Conservation (phyloP, 768 basidiomycete species). For the Imleria badia region DNA sequence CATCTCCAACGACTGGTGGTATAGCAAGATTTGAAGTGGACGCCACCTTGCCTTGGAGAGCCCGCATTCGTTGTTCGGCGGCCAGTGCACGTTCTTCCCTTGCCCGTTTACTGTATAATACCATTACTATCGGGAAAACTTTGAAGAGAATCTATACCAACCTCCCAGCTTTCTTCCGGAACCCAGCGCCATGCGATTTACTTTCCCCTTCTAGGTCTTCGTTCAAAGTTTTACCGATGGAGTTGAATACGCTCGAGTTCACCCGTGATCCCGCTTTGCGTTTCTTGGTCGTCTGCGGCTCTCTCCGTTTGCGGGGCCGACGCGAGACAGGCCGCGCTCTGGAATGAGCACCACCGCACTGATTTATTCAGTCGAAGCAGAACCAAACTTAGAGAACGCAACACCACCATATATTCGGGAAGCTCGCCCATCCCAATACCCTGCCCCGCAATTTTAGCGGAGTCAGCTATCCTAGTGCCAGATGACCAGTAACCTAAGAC, state of each 20-base stretch:
- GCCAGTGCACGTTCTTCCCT: constrained; percentile 77
- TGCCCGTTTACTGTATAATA: constrained; percentile 61
- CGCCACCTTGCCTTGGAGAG: constrained; percentile 37
- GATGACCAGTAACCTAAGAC: constrained; percentile 79
- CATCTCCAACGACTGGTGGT: constrained; percentile 27
- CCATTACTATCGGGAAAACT: neutral
- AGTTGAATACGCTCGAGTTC: constrained; percentile 56
- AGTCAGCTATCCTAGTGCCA: constrained; percentile 69
- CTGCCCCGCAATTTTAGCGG: constrained; percentile 49
- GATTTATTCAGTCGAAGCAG: neutral
- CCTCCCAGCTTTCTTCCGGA: constrained; percentile 72
- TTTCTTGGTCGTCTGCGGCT: constrained; percentile 61
- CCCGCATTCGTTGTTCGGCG: constrained; percentile 59
- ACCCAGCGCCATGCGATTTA: constrained; percentile 55
- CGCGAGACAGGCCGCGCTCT: constrained; percentile 54
- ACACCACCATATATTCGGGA: constrained; percentile 72
- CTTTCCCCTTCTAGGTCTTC: constrained; percentile 37
- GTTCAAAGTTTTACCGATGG: constrained; percentile 54
- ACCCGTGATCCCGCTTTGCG: constrained; percentile 74
- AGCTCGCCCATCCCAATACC: constrained; percentile 56
- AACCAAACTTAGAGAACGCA: neutral
- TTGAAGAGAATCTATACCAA: constrained; percentile 25
- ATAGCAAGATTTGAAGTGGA: constrained; percentile 4
- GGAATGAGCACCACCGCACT: constrained; percentile 82
- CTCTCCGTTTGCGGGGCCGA: constrained; percentile 50